Percentiles rank a stretch among this genome's conserved stretches.
These are phyloP conservation scores for Fabrea salina DNA, from an alignment of 169 alveolate species.

Conservation along the genomic window DNA sequence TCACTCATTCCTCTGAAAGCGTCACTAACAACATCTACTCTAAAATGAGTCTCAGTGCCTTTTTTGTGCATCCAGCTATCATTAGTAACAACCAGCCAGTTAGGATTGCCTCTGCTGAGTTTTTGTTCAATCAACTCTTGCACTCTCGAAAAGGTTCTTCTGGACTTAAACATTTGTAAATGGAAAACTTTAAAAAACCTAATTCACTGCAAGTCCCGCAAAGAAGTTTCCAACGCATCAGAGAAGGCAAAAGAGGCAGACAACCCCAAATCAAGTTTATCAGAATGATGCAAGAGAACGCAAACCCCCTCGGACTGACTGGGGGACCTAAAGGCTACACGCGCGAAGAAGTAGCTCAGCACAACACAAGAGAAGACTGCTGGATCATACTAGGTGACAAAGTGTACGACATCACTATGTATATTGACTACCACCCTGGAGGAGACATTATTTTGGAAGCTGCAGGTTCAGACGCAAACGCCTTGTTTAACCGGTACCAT, in stretches of 20 bases:
- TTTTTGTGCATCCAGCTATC: not conserved
- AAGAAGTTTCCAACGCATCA: not conserved
- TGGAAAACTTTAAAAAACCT: too few relatives aligned
- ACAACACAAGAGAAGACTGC: constrained; percentile 56
- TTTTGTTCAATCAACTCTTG: too few relatives aligned
- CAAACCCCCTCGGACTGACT: not conserved
- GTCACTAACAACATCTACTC: not conserved
- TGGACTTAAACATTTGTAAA: too few relatives aligned
- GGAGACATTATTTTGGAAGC: constrained; percentile 36
- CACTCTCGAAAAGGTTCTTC: too few relatives aligned
- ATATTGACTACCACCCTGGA: constrained; percentile 54
- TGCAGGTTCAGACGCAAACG: constrained; percentile 55
- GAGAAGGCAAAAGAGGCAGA: not conserved
- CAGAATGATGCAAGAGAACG: not conserved
- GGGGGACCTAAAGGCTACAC: not conserved
- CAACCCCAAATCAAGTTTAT: not conserved
- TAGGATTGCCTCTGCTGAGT: too few relatives aligned
- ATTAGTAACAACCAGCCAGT: not conserved
- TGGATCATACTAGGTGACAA: constrained; percentile 68
- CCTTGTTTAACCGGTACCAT: constrained; percentile 29
- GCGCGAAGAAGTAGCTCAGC: constrained; percentile 41
- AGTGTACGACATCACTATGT: constrained; percentile 69
- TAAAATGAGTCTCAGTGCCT: constrained; percentile 16
- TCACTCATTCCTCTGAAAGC: not conserved
- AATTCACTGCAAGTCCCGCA: too few relatives aligned